Evolutionary conservation across 306 rosid genomes (phyloP), one percentile per base, ranked within the genome.

Genomic region (Gillenia trifoliata): DNA sequence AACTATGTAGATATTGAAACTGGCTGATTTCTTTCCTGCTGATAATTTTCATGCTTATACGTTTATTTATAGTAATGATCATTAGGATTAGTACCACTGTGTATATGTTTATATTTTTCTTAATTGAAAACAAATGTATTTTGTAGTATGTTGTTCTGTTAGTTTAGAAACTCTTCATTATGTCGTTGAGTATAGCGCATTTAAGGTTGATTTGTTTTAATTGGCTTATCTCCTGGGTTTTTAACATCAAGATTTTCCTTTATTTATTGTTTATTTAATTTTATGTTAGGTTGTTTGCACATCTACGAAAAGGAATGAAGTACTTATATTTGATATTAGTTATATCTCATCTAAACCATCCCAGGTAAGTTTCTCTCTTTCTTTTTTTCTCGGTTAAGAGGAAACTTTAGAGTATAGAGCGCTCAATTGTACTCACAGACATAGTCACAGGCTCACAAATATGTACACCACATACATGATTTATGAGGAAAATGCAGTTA

Each of bases 251-350:
- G 66, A 57, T 72, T 38, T 43, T 22, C 45, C 8, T n/a, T n/a
- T n/a, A n/a, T n/a, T n/a, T n/a, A n/a, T n/a, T n/a, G n/a, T n/a
- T n/a, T n/a, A n/a, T n/a, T n/a, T 73, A n/a, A 33, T 70, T 66
- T 77, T 65, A 65, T 26, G 67, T 77, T 82, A 93, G 97, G 96
- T 93, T 78, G 85, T 87, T 31, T 91, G 98, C 81, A 81, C 91
- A 62, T 93, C 97, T 68, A 25, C 72, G 80, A 84, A 84, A 78
- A 82, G 88, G 67, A 83, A 83, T 50, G 87, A 83, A 82, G 81
- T 91, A 56, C 87, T 83, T 75, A 72, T 93, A 71, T 93, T 84
- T 77, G 94, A 93, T 75, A 70, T 89, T 69, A 80, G 92, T 83
- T 83, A 81, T 64, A 69, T 87, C 78, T 83, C 87, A 66, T 85